Base-by-base conservation (phyloP, 768 basidiomycete species). In the Serpula lacrymans region DNA sequence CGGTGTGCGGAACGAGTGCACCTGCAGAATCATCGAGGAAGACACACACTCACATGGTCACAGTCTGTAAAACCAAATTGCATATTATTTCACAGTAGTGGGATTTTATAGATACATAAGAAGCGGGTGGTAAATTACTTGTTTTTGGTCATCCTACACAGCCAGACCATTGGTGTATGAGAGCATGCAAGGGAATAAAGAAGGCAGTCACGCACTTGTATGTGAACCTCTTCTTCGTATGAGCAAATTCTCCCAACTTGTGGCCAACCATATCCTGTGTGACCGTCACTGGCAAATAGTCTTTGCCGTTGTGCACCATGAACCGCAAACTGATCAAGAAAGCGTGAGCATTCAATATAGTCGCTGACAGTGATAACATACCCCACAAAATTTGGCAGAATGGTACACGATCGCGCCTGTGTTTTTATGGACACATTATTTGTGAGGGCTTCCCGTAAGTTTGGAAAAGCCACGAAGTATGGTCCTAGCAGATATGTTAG, bases 201-300 rank as follows among this genome's bases (percentile, higher is more conserved):
- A 10, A 10, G 30, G 17, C 35, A 46, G 41, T 33, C 27, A 81
- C 88, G 58, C 58, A 92, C 92, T 80, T 87, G 69, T 82, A 92
- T 23, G 71, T 77, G 62, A 93, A 94, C 40, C 77, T 78, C 63
- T 91, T 93, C 68, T 85, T 83, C 25, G 94, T 97, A 50, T 83
- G 78, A 28, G 91, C 70, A 62, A 98, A 97, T 71, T 97, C 93
- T 39, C 95, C 95, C 38, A 98, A 65, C 62, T 99, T 99, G 62
- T 99, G 94, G 0, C 95, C 95, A 2, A 99, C 91, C 95, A 98
- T 98, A 62, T 97, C 95, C 59, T 94, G 90, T 3, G 88, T 92
- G 49, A 99, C 74, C 31, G 74, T 64, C 28, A 99, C 84, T 0
- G 93, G 93, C 4, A 84, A 43, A 60, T 91, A 95, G 53, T 89